phyloP scores from a whole-genome alignment of 768 basidiomycete species.

The Flagelloscypha sp. region DNA sequence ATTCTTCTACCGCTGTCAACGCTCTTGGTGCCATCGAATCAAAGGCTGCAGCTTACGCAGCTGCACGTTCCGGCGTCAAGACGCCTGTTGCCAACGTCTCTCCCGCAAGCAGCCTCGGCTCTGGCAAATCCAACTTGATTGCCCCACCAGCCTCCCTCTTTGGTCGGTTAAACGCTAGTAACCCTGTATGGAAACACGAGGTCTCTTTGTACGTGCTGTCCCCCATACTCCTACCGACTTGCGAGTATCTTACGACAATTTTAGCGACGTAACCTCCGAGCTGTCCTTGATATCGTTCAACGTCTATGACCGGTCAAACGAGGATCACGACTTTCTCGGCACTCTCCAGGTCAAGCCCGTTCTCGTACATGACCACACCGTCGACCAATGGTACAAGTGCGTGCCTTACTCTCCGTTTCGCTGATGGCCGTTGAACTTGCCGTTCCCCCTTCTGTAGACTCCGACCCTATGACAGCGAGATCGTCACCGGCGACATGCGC shows the following conservation, averaged over 20 bases:
- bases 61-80: constrained; percentile 23
- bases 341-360: constrained; percentile 86
- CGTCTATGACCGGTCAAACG: constrained; percentile 81
- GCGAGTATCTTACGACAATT: constrained; percentile 15
- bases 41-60: constrained; percentile 31
- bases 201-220: constrained; percentile 82
- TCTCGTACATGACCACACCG: constrained; percentile 85
- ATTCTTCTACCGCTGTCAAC: constrained; percentile 56
- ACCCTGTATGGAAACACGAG: constrained; percentile 98
- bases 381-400: constrained; percentile 96
- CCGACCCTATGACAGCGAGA: constrained; percentile 67
- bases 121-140: constrained; percentile 24
- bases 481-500: constrained; percentile 87
- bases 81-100: constrained; percentile 29
- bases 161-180: constrained; percentile 63
- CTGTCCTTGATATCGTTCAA: constrained; percentile 78
- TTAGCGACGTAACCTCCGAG: constrained; percentile 90
- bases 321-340: constrained; percentile 85
- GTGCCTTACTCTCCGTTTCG: constrained; percentile 23
- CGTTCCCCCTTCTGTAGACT: constrained; percentile 37
- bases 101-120: constrained; percentile 12
- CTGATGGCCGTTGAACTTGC: constrained; percentile 3
- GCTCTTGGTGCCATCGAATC: constrained; percentile 57
- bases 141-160: constrained; percentile 48
- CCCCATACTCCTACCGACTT: constrained; percentile 5